Evolutionary conservation across 306 rosid genomes (phyloP).

Genomic region (Acacia crassicarpa): DNA sequence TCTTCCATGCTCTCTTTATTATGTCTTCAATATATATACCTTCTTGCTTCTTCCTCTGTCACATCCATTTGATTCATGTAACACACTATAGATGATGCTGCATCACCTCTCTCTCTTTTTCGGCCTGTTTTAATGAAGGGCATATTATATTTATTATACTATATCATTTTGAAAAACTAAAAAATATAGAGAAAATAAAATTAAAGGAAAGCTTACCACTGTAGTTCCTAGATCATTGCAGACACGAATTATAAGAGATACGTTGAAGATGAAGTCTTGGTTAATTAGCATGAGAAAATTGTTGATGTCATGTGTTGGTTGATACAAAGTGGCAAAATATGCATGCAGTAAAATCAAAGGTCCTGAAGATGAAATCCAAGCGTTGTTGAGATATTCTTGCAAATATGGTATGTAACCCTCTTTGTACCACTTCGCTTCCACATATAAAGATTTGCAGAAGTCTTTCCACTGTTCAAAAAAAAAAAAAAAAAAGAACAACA

Average conservation of each 20-base stretch:
- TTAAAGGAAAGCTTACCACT: conserved; percentile 21
- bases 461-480: conserved; percentile 48
- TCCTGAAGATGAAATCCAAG: conserved; percentile 62
- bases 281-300: conserved; percentile 28
- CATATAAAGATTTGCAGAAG: conserved; percentile 50
- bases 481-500: too few species aligned
- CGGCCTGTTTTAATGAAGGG: conserved; percentile 32
- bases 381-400: conserved; percentile 56
- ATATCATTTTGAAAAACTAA: not conserved
- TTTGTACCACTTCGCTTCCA: conserved; percentile 67
- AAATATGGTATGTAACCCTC: conserved; percentile 46
- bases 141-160: too few species aligned
- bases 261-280: conserved; percentile 32
- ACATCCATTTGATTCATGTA: conserved; percentile 39
- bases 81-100: conserved; percentile 42
- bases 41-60: conserved; percentile 37
- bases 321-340: conserved; percentile 36
- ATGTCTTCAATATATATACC: conserved; percentile 25
- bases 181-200: too few species aligned
- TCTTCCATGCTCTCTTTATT: conserved; percentile 40
- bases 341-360: conserved; percentile 42
- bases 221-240: conserved; percentile 47
- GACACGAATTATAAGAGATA: conserved; percentile 40
- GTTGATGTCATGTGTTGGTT: conserved; percentile 3
- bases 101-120: conserved; percentile 50